These are phyloP conservation scores for Combretum micranthum DNA, from an alignment of 345 rosid species.

Conservation along the genomic window DNA sequence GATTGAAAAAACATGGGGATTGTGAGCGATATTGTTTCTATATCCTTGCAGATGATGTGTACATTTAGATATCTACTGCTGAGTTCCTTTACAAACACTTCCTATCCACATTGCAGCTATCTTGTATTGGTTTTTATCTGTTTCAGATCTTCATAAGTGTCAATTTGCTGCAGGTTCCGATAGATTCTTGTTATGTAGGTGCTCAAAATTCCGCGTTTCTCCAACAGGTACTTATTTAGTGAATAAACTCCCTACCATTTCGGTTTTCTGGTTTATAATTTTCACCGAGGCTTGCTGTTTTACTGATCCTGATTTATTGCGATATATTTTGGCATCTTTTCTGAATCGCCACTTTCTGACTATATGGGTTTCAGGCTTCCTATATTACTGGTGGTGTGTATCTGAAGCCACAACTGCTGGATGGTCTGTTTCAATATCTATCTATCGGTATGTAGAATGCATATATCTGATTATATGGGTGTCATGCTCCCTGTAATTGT, in stretches of 20 bases:
- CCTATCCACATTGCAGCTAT: not conserved
- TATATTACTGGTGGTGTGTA: slow-evolving; percentile 86
- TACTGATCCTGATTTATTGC: not conserved
- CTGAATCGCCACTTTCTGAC: slow-evolving; percentile 13
- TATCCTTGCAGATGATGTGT: too few relatives aligned
- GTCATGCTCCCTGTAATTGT: too few relatives aligned
- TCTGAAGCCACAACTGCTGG: slow-evolving; percentile 81
- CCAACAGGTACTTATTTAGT: slow-evolving; percentile 56
- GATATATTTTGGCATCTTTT: not conserved
- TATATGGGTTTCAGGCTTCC: slow-evolving; percentile 56
- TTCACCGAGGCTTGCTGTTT: not conserved
- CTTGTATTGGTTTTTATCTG: not conserved
- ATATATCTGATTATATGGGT: too few relatives aligned
- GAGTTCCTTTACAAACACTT: too few relatives aligned
- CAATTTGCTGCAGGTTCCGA: slow-evolving; percentile 60
- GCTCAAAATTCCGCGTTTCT: slow-evolving; percentile 80
- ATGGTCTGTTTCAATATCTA: slow-evolving; percentile 83
- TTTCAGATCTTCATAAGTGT: not conserved
- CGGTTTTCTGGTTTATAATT: not conserved
- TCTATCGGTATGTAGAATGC: slow-evolving; percentile 43
- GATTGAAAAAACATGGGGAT: too few relatives aligned
- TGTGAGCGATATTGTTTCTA: too few relatives aligned
- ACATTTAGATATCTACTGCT: too few relatives aligned
- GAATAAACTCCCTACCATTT: not conserved
- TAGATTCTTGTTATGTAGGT: slow-evolving; percentile 86